Base-by-base conservation (phyloP, 371 early-diverging fungal genomes). In the Furculomyces boomerangus region DNA sequence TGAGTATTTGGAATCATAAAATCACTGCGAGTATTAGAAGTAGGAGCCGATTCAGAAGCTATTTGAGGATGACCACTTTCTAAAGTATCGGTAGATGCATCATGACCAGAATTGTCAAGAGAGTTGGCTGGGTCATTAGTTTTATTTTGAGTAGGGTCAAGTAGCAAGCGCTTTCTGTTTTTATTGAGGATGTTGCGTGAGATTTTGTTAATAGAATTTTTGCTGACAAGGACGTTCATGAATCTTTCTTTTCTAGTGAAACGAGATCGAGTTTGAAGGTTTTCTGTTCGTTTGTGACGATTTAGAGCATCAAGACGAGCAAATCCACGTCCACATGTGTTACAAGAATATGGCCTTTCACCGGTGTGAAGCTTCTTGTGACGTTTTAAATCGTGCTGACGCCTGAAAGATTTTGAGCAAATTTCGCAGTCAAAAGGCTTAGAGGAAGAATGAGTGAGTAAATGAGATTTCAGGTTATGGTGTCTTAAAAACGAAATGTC, bases 281-380 rank as follows among this genome's bases (percentile, higher is more conserved):
- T 76, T 61, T 81, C 82, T 3, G 75, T 72, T 28, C 77, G 73
- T 48, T 78, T 75, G 59, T 84, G 84, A 18, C 84, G 65, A 60
- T 78, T 80, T 28, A 84, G 60, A 22, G 83, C 84, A 60, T 84
- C 83, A 57, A 76, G 67, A 3, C 84, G 72, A 3, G 85, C 79
- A 72, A 86, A 86, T 51, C 80, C 72, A 26, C 84, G 62, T 3
- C 66, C 62, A 57, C 84, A 83, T 55, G 59, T 54, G 1, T 65
- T 58, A 56, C 80, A 80, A 13, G 65, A 62, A 57, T 79, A 77
- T 0, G 86, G 84, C 54, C 78, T 71, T 57, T 82, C 83, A 3
- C 86, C 86, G 3, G 85, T 82, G 56, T 86, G 86, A 28, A 81
- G 58, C 46, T 80, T 75, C 70, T 78, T 74, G 60, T 85, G 85